Evolutionary conservation across 2,329 filamentous ascomycete species (phyloP), one percentile per base, ranked within the genome.

Genomic region (Ophiostoma tasmaniense): DNA sequence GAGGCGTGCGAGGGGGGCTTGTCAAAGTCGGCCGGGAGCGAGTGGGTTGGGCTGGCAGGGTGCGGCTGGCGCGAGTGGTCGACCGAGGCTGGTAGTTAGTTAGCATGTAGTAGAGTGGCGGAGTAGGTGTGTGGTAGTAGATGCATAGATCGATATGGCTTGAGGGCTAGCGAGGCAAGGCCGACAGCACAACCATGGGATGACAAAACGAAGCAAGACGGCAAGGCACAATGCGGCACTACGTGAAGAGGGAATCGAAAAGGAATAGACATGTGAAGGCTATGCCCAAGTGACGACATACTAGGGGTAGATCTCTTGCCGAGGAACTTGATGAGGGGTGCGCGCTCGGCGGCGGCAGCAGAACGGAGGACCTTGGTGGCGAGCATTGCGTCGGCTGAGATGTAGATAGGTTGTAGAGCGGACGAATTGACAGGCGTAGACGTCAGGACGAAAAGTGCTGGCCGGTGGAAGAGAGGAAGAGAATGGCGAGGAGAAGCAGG

Each of bases 1-100:
- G 85, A 87, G 73, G 84, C 79, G 80, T 86, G 83, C 42, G 80
- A 79, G 66, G 74, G 75, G 66, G 74, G 75, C 73, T 74, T 76
- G 72, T 77, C 75, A 74, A 85, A 86, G 75, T 77, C 78, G 69
- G 80, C 75, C 59, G 90, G 90, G 30, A 93, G 88, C 42, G 82
- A 80, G 75, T 86, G 81, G 45, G 83, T 84, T 62, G 90, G 89
- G 35, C 89, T 88, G 71, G 88, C 89, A 52, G 90, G 90, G 82
- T 93, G 90, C 74, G 87, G 85, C 73, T 87, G 84, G 71, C 90
- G 89, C 64, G 87, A 83, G 83, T 92, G 90, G 82, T 93, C 90
- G 76, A 92, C 76, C 70, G 82, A 80, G 74, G 88, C 90, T 92
- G 79, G 35, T 37, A 20, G 37, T 55, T 11, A 37, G 66, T 70